Evolutionary conservation across 441 rosid genomes (phyloP).

Genomic region (Populus hybrid): DNA sequence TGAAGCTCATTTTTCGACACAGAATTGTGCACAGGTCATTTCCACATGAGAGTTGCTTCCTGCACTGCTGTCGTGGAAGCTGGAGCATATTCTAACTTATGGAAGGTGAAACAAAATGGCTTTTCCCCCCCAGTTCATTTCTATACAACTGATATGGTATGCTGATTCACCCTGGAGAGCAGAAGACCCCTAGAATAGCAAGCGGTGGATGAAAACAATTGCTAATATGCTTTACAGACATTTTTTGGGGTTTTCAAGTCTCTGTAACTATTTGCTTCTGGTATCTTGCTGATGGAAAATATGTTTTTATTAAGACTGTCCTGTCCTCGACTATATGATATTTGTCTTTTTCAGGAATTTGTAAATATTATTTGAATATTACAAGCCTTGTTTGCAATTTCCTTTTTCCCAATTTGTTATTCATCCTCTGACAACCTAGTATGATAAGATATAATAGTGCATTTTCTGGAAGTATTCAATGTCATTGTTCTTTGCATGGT

Average conservation of each 20-base stretch:
- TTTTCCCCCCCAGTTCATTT: conserved; percentile 23
- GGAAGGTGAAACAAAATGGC: conserved; percentile 26
- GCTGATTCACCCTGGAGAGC: conserved; percentile 15
- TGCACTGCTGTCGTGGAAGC: conserved; percentile 14
- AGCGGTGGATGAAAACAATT: conserved; percentile 22
- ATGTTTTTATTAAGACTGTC: not conserved
- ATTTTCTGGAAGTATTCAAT: not conserved
- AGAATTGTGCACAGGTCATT: conserved; percentile 27
- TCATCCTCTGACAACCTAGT: not conserved
- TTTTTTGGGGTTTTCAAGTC: conserved; percentile 7
- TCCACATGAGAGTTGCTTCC: conserved; percentile 15
- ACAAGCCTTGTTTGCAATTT: not conserved
- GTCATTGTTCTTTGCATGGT: not conserved
- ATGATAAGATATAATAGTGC: not conserved
- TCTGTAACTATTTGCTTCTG: conserved; percentile 16
- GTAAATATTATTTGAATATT: conserved; percentile 16
- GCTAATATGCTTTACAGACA: conserved; percentile 16
- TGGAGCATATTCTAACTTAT: conserved; percentile 27
- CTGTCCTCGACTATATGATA: not conserved
- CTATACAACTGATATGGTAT: conserved; percentile 8
- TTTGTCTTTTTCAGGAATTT: conserved; percentile 15
- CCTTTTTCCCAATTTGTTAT: not conserved
- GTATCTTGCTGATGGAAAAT: conserved; percentile 10
- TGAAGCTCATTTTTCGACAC: conserved; percentile 22
- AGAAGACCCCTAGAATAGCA: conserved; percentile 18